Base-by-base conservation (phyloP, 495 filamentous ascomycete genomes). In the Hamigera avellanea region DNA sequence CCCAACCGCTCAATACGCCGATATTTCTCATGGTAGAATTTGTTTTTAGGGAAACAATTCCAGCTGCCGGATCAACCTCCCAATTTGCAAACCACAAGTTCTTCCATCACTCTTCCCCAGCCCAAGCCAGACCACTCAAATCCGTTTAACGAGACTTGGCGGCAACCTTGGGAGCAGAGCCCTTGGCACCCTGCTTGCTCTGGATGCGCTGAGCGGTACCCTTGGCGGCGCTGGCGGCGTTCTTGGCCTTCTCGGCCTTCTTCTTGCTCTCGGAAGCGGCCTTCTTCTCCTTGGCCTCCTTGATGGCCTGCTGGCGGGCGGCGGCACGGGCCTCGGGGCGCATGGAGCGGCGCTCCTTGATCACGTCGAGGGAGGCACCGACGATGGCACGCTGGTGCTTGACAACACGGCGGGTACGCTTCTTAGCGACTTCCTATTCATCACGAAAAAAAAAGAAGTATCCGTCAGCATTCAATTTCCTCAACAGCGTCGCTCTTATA, bases 201-300 rank as follows among this genome's bases (percentile, higher is more conserved):
- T 78, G 72, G 63, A 94, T 83, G 59, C 80, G 73, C 56, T 72
- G 66, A 42, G 71, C 69, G 69, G 85, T 72, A 47, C 86, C 88
- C 69, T 81, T 80, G 56, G 79, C 72, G 33, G 76, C 73, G 30
- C 53, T 46, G 41, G 80, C 76, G 43, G 88, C 91, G 51, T 45
- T 72, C 85, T 96, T 99, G 47, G 91, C 91, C 86, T 99, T 99
- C 70, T 96, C 93, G 29, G 81, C 79, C 84, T 95, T 96, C 86
- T 99, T 99, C 65, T 78, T 78, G 63, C 74, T 81, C 66, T 81
- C 76, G 34, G 78, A 73, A 40, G 76, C 86, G 43, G 77, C 68
- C 72, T 89, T 91, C 86, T 95, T 95, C 64, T 91, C 89, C 80
- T 99, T 99, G 65, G 77, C 78, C 54, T 86, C 84, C 69, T 83